Percentiles rank a stretch among this genome's conserved stretches.
Conservation (phyloP, 345 rosid genomes). For the Citrus trifoliata region DNA sequence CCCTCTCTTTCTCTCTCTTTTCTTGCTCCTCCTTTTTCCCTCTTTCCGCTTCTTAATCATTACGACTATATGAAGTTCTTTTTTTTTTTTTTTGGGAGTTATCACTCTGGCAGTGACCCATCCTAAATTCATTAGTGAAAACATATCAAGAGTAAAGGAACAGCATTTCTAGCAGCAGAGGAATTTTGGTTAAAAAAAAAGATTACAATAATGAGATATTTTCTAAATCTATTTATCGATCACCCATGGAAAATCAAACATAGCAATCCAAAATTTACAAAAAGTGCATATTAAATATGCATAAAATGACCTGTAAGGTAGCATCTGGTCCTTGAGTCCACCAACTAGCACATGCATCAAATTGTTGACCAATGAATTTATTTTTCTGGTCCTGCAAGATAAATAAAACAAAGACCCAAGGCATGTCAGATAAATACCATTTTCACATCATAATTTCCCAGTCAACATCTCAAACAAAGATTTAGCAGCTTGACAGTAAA, state of each 20-base stretch:
- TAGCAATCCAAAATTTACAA: background rate
- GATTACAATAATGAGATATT: background rate
- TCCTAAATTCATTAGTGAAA: too few species aligned
- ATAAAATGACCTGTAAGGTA: conserved; percentile 71
- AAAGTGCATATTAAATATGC: background rate
- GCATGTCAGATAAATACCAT: background rate
- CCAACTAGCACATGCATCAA: conserved; percentile 99
- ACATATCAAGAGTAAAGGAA: background rate
- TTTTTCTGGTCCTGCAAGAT: conserved; percentile 37
- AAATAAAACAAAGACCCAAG: background rate
- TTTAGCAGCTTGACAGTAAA: background rate
- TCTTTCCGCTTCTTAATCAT: background rate
- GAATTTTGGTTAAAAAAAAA: background rate
- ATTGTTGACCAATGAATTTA: conserved; percentile 58
- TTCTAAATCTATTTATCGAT: background rate
- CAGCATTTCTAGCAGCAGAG: background rate
- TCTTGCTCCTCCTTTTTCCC: background rate
- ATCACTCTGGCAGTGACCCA: background rate
- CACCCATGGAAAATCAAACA: background rate
- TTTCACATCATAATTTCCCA: background rate
- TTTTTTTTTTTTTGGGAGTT: too few species aligned
- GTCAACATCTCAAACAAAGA: background rate
- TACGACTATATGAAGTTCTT: background rate
- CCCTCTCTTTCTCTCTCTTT: background rate
- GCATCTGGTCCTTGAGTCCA: conserved; percentile 99